Evolutionary conservation across 345 rosid species (phyloP), one percentile per base, ranked within the genome.

Genomic region (Pistacia atlantica): DNA sequence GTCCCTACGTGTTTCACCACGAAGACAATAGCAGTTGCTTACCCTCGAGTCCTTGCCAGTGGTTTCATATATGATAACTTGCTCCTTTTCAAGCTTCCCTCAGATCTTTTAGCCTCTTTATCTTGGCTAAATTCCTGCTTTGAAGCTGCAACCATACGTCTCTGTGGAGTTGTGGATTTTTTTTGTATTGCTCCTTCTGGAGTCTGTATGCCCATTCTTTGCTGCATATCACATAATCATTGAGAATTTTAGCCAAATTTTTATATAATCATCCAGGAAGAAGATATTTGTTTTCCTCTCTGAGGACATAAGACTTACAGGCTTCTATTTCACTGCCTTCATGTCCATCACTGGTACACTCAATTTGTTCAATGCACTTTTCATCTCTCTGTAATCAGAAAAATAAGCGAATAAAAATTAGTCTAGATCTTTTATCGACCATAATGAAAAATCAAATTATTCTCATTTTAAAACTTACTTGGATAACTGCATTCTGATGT

Each of bases 401-500:
- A 57, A 25, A 69, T 42, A 42, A 42, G 46, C 46, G 6, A 8
- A 42, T 42, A 22, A 70, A 66, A 10, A 69, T 71, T 58, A 77
- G 76, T 73, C 38, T 28, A 75, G 72, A 42, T 8, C 35, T 56
- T 54, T 72, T 13, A 20, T 42, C 33, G 33, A 52, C 33, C 63
- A 54, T 69, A 18, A 11, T 38, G 18, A 38, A 16, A 56, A 48
- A 22, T 37, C 42, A 37, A 12, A 64, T 35, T 5, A 49, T n/a
- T 51, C 45, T 48, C 37, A 65, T 45, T 38, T 33, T 64, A 9
- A 79, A 20, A 75, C 93, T 85, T 73, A 93, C 98, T 71, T 80
- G 84, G 66, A 49, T 5, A 54, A 16, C 14, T 35, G 61, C 38
- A 64, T 37, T 75, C 60, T 82, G 81, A 65, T 75, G 79, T 79